phyloP scores from a whole-genome alignment of 2,329 filamentous ascomycete genomes.

The Lasiodiplodia sp. region DNA sequence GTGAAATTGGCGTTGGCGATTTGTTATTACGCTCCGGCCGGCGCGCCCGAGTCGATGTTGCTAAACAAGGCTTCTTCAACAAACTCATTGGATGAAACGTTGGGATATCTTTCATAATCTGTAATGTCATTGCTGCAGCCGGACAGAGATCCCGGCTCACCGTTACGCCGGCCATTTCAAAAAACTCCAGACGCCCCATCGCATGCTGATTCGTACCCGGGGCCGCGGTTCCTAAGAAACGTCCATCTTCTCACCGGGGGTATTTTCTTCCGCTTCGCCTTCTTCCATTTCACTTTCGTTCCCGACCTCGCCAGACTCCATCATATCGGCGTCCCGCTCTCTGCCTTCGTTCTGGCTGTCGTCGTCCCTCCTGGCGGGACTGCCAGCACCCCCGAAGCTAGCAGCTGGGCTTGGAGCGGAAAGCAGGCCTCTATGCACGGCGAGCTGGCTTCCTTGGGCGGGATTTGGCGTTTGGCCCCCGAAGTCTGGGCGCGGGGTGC shows the following conservation, averaged over 20 bases:
- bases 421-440: constrained; percentile 16
- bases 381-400: constrained; percentile 40
- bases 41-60: constrained; percentile 3
- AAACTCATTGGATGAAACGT: neutral
- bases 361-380: constrained; percentile 39
- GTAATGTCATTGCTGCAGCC: constrained; percentile 7
- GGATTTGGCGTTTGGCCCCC: constrained; percentile 33
- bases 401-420: constrained; percentile 31
- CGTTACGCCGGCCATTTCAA: neutral
- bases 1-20: constrained; percentile 2
- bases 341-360: constrained; percentile 39
- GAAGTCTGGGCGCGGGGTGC: constrained; percentile 54
- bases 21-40: neutral
- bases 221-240: constrained; percentile 4
- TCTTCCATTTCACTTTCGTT: constrained; percentile 35
- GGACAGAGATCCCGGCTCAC: neutral
- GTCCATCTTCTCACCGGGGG: constrained; percentile 26
- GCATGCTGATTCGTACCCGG: neutral
- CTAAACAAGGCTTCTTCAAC: neutral
- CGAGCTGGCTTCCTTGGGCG: constrained; percentile 3
- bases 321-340: constrained; percentile 40
- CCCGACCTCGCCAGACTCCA: constrained; percentile 25
- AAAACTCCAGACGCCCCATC: constrained; percentile 5
- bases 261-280: constrained; percentile 31
- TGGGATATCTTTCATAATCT: constrained; percentile 1